Base-by-base conservation (phyloP, 768 basidiomycete species). In the Lactarius trivialis region DNA sequence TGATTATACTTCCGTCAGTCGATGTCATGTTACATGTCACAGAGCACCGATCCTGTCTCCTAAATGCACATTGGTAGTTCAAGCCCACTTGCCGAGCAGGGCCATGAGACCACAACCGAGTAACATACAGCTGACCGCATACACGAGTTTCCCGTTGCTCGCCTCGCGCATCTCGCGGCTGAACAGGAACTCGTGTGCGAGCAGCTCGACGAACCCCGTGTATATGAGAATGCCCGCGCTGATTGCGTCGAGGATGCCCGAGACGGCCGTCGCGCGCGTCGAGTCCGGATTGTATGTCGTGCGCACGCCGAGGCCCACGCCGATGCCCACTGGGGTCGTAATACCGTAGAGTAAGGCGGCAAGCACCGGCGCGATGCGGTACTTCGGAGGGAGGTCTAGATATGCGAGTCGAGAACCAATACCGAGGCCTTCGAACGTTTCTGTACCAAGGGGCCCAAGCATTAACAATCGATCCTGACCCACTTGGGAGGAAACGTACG, bases 121-220 rank as follows among this genome's bases (percentile, higher is more conserved):
- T n/a, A 88, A 66, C 86, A 97, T 92, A 67, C 84, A 86, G n/a
- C 75, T 73, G 63, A 93, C 65, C 7, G 91, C 85, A 65, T 90
- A 96, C 0, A 78, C 73, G n/a, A 96, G 74, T 68, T 84, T 84
- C 30, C 73, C 69, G 57, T 82, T 83, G 6, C 85, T 83, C 4
- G 81, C 82, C n/a, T 82, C 78, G 72, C 87, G 83, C 87, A 94
- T 91, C 60, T 91, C 83, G 61, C 85, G 83, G 77, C 85, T 93
- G 76, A 96, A 93, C 43, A 98, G 70, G 75, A 98, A 97, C 70
- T 98, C 96, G 71, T 97, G 95, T 1, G 93, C 96, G 50, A 98
- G 80, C 0, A 97, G 81, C 86, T 94, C 91, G 36, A 93, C 92
- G 26, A 92, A 76, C 26, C 90, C 91, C 0, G 92, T 93, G 71